phyloP scores from a whole-genome alignment of 2,329 filamentous ascomycete genomes.

The Fusarium sp. region DNA sequence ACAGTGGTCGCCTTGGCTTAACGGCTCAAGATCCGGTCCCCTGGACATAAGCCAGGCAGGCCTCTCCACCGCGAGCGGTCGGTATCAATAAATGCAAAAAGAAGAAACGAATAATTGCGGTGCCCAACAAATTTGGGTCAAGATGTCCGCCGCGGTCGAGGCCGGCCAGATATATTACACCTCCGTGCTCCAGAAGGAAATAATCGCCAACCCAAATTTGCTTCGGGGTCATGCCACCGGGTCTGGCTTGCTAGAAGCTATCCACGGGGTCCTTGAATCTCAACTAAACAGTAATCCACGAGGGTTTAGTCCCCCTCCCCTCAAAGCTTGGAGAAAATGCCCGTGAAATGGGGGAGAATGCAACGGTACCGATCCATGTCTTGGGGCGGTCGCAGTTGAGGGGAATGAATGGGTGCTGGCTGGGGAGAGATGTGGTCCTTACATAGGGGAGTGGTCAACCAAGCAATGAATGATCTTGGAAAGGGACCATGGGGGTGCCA shows the following conservation, averaged over 20 bases:
- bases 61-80: not conserved
- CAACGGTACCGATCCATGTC: constrained; percentile 15
- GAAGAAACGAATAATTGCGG: not conserved
- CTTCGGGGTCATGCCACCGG: not conserved
- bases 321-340: not conserved
- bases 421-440: not conserved
- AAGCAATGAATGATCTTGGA: not conserved
- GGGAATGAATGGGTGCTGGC: not conserved
- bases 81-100: not conserved
- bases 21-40: not conserved
- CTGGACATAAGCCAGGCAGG: not conserved
- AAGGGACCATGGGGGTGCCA: constrained; percentile 1
- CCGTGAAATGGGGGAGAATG: constrained; percentile 1
- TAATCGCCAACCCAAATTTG: not conserved
- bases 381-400: constrained; percentile 13
- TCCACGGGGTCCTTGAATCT: constrained; percentile 20
- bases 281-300: constrained; percentile 1
- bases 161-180: not conserved
- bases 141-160: not conserved
- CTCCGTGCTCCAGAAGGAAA: not conserved
- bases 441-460: not conserved
- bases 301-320: constrained; percentile 2
- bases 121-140: not conserved
- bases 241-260: not conserved
- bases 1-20: not conserved